Evolutionary conservation across 1,284 basidiomycete species (phyloP).

Genomic region (Pascua sp.): DNA sequence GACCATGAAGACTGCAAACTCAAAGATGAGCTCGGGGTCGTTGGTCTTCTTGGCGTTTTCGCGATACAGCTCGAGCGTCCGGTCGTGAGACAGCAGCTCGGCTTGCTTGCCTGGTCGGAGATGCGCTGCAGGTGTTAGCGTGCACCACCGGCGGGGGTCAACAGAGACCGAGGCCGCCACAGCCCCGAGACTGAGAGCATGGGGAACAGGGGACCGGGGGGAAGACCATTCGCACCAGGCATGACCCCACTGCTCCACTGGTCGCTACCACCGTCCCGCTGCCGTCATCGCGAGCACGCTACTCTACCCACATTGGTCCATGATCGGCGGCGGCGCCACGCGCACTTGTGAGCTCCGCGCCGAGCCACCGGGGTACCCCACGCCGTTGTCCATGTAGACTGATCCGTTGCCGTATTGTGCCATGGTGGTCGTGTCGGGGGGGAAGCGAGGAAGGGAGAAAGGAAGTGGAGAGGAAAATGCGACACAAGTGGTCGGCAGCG

Average conservation of each 20-base stretch:
- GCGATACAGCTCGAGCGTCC: slow-evolving; percentile 93
- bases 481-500: too few species aligned
- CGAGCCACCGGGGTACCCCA: slow-evolving; percentile 10
- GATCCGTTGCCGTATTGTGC: slow-evolving; percentile 5
- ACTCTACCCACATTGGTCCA: slow-evolving; percentile 50
- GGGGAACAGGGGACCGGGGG: too few species aligned
- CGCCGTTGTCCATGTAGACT: slow-evolving; percentile 1
- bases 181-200: too few species aligned
- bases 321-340: slow-evolving; percentile 35
- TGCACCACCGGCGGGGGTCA: too few species aligned
- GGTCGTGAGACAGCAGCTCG: slow-evolving; percentile 85
- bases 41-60: slow-evolving; percentile 98
- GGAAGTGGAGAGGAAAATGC: not conserved
- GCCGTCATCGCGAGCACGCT: too few species aligned
- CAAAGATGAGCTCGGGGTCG: slow-evolving; percentile 95
- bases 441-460: slow-evolving; percentile 1
- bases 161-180: too few species aligned
- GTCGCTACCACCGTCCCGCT: too few species aligned
- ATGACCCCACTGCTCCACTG: too few species aligned
- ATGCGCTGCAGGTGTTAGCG: slow-evolving; percentile 62
- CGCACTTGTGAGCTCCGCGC: slow-evolving; percentile 19
- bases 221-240: too few species aligned
- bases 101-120: slow-evolving; percentile 89
- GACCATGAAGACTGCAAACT: slow-evolving; percentile 98
- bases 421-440: too few species aligned